phyloP scores from a whole-genome alignment of 164 flowering plant genomes.

The Berberis vulgaris region DNA sequence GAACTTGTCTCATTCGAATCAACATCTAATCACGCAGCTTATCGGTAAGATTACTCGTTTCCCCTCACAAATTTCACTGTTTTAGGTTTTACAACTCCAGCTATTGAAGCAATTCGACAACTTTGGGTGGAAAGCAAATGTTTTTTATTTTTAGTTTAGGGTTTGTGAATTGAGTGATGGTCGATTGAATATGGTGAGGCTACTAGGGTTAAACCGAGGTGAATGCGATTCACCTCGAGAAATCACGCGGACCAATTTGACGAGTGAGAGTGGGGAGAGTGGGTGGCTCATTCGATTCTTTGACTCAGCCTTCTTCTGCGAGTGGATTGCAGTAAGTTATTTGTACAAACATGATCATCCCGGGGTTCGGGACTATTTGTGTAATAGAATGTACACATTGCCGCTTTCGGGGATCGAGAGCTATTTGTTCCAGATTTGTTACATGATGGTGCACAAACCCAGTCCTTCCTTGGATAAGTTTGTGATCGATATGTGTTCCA shows the following conservation, averaged over 20 bases:
- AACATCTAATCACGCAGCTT: too few species aligned
- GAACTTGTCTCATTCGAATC: too few species aligned
- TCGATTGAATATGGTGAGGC: slow-evolving; percentile 50
- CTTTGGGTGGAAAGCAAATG: too few species aligned
- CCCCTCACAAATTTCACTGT: too few species aligned
- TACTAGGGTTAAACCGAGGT: slow-evolving; percentile 60
- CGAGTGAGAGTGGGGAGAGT: slow-evolving; percentile 61
- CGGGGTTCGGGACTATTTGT: slow-evolving; percentile 89
- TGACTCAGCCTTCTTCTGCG: slow-evolving; percentile 95
- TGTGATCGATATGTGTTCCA: slow-evolving; percentile 91
- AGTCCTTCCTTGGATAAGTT: slow-evolving; percentile 97
- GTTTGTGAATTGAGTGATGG: slow-evolving; percentile 16
- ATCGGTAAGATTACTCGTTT: too few species aligned
- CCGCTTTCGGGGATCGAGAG: slow-evolving; percentile 89
- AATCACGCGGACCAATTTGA: slow-evolving; percentile 41
- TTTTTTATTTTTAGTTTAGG: too few species aligned
- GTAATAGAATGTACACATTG: slow-evolving; percentile 93
- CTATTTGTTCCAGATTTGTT: slow-evolving; percentile 89
- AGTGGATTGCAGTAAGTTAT: slow-evolving; percentile 99
- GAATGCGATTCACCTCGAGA: slow-evolving; percentile 65
- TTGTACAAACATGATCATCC: slow-evolving; percentile 92
- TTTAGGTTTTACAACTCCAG: too few species aligned
- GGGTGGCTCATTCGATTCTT: slow-evolving; percentile 98
- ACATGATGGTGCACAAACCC: slow-evolving; percentile 92
- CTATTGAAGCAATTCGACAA: too few species aligned